Evolutionary conservation across 768 basidiomycete species (phyloP), one percentile per base, ranked within the genome.

Genomic region (Agaricus sinodeliciosus): DNA sequence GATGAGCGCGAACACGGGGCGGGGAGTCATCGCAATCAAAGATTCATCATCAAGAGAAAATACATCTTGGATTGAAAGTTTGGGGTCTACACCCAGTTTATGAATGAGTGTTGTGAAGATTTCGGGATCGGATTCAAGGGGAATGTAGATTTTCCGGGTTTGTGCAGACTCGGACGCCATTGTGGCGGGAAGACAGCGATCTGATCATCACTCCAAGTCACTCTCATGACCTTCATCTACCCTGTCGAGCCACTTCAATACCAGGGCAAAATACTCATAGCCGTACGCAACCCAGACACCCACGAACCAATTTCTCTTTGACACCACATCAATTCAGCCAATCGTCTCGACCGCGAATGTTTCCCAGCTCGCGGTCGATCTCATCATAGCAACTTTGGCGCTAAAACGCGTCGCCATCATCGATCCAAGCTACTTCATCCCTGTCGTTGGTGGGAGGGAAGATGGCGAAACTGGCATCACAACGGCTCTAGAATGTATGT

Each of bases 301-400:
- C 13, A 27, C 42, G 54, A 35, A 27, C 25, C 39, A n/a, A 18
- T 18, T 31, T 11, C 31, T 9, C 50, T 35, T 55, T 59, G 54
- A 59, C 57, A 11, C 49, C 43, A 19, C 36, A 48, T 41, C 55
- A 43, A 45, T 22, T 40, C 57, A 81, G 79, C 89, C 90, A 31
- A 62, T 90, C 41, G 87, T 92, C 9, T 90, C 90, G 4, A 79
- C 81, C 9, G 90, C 86, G 44, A 92, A 92, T 68, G 77, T 92
- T 40, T 74, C 82, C n/a, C 90, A 93, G 61, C 74, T 93, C 11
- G 80, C 88, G 0, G 81, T 71, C 9, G 90, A 93, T 66, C 68
- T 93, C 15, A 68, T 93, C 55, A 82, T 90, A 56, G 66, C 84
- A 4, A 82, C 85, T 1, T 71, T 89, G 43, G 72, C 72, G 27